Base-by-base conservation (phyloP, 306 rosid species). In the Elaeagnus macrophylla region DNA sequence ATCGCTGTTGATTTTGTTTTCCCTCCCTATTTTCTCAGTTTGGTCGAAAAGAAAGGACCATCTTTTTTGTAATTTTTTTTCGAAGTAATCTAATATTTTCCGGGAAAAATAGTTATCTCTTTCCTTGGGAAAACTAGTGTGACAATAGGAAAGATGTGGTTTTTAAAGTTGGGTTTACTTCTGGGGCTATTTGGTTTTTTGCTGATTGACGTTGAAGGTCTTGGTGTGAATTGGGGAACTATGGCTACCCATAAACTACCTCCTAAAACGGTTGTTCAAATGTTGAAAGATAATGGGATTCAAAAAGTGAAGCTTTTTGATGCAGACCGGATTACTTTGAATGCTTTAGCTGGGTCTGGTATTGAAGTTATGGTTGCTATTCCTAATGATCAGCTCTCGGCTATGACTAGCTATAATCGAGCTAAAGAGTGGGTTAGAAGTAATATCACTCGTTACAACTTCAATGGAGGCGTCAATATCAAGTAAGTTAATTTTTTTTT, bases 141-240 rank as follows among this genome's bases (percentile, higher is more conserved):
- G 61, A 53, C 10, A 37, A 79, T 79, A 86, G 83, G 50, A 36
- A 72, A 67, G 39, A 13, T 54, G 35, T 48, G 60, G 66, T 14
- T 74, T 70, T 35, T 64, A 39, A 53, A 16, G 42, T 69, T 75
- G 79, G 47, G 67, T n/a, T 51, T 79, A 46, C 16, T 79, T 57
- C 35, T 72, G 38, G 75, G 73, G 71, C 7, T 80, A 19, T 19
- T 67, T 75, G 60, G 60, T 67, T 64, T 46, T 41, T 44, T 54
- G 2, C 32, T 25, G 32, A 54, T 47, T 43, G 32, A 19, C 41
- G 86, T 77, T 11, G 84, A 82, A 54, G 95, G 96, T 43, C 75
- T 91, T 57, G 99, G 99, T 32, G 94, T 91, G 55, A 91, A 91
- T 51, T 91, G 99, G 99, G 99, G 99, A 13, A 91, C 96, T 3